A percentile compares a stretch with the other conserved stretches of the same genome.
Conservation (phyloP, 2,329 filamentous ascomycete genomes). For the Beauveria brongniartii region DNA sequence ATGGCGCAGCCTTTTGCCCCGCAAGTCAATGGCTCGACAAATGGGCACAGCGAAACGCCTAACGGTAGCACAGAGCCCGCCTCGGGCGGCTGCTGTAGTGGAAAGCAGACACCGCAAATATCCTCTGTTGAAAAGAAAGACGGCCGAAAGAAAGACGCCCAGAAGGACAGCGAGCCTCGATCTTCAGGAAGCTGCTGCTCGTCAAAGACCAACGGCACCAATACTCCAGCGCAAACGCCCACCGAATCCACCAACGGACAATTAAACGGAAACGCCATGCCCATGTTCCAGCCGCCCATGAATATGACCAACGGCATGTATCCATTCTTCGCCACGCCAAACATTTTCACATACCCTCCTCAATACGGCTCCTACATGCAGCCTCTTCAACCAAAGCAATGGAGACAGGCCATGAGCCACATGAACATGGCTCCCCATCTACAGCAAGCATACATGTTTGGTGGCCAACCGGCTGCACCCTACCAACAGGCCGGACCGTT, state of each 20-base stretch:
- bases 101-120: slow-evolving; percentile 5
- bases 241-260: slow-evolving; percentile 21
- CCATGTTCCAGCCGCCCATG: slow-evolving; percentile 28
- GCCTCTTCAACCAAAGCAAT: slow-evolving; percentile 46
- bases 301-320: slow-evolving; percentile 32
- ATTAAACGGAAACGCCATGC: slow-evolving; percentile 18
- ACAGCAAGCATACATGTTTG: slow-evolving; percentile 19
- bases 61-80: not conserved
- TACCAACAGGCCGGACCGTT: slow-evolving; percentile 16
- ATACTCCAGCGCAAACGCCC: slow-evolving; percentile 1
- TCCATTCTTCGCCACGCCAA: slow-evolving; percentile 34
- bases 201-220: slow-evolving; percentile 17
- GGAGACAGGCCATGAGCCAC: slow-evolving; percentile 38
- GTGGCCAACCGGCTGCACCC: slow-evolving; percentile 17
- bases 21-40: slow-evolving; percentile 15
- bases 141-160: not conserved
- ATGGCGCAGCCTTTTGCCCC: slow-evolving; percentile 19
- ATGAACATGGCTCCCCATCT: slow-evolving; percentile 29
- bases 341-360: slow-evolving; percentile 44
- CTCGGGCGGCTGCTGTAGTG: slow-evolving; percentile 19
- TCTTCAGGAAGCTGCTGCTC: slow-evolving; percentile 29
- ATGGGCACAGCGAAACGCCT: slow-evolving; percentile 17
- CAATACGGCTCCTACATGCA: slow-evolving; percentile 48
- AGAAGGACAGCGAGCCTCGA: slow-evolving; percentile 11
- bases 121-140: not conserved